phyloP scores from a whole-genome alignment of 495 filamentous ascomycete species.

The Platismatia glauca region DNA sequence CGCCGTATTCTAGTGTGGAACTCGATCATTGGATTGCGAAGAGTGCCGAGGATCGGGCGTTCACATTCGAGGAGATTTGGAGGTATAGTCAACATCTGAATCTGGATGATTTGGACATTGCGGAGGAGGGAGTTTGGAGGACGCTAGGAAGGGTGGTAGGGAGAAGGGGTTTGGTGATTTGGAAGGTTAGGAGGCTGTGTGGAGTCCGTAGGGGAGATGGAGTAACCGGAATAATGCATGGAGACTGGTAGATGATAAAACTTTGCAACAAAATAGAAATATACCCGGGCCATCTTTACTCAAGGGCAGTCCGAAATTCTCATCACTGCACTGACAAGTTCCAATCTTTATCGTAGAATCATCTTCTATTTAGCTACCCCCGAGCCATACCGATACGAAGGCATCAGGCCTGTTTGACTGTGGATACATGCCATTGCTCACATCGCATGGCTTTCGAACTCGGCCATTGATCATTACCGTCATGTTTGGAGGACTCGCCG shows the following conservation, averaged over 20 bases:
- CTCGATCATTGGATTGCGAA: conserved; percentile 16
- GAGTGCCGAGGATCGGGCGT: not conserved
- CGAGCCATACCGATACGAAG: not conserved
- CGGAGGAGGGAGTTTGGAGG: conserved; percentile 64
- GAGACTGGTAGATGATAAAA: not conserved
- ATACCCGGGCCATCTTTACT: not conserved
- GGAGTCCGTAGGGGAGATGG: conserved; percentile 1
- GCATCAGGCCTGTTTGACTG: not conserved
- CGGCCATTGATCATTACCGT: not conserved
- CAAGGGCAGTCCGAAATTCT: not conserved
- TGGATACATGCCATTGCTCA: not conserved
- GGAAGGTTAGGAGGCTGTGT: conserved; percentile 49
- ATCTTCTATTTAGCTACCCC: not conserved
- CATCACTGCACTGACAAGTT: not conserved
- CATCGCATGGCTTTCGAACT: not conserved
- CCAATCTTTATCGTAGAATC: not conserved
- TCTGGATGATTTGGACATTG: conserved; percentile 89
- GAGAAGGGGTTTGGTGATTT: conserved; percentile 68
- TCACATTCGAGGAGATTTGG: conserved; percentile 45
- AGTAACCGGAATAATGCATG: not conserved
- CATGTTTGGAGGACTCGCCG: not conserved
- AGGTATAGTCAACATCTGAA: conserved; percentile 66
- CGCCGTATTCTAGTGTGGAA: conserved; percentile 22
- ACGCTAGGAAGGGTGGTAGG: conserved; percentile 72
- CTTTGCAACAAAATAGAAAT: not conserved